Conservation (phyloP, 2,329 filamentous ascomycete species). For the Fusarium euwallaceae region DNA sequence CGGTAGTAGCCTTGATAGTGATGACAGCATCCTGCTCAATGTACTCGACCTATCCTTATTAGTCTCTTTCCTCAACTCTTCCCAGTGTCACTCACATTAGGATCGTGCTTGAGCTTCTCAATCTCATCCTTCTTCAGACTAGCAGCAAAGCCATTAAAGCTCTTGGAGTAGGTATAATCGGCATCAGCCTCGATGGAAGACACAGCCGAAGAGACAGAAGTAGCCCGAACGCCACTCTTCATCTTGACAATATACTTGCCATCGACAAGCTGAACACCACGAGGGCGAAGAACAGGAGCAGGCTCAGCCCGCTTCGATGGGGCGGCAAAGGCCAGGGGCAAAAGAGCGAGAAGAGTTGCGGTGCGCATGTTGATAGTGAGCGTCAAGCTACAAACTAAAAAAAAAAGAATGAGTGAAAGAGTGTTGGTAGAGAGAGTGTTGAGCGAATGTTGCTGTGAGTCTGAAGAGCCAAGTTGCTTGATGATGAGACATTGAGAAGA, state of each 20-base stretch:
- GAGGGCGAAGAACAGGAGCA: constrained; percentile 52
- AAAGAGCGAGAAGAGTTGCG: constrained; percentile 50
- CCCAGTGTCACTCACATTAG: constrained; percentile 32
- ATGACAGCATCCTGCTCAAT: constrained; percentile 57
- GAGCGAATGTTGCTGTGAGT: constrained; percentile 22
- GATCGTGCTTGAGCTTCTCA: constrained; percentile 44
- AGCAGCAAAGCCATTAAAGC: constrained; percentile 48
- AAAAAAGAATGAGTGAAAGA: constrained; percentile 22
- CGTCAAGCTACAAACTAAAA: constrained; percentile 1
- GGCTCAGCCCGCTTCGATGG: constrained; percentile 50
- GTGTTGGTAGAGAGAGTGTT: constrained; percentile 1
- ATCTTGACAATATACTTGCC: constrained; percentile 57
- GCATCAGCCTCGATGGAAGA: constrained; percentile 48
- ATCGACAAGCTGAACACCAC: constrained; percentile 48
- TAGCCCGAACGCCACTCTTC: constrained; percentile 38
- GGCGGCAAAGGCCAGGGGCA: constrained; percentile 50
- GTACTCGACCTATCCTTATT: constrained; percentile 51
- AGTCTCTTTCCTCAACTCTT: neutral
- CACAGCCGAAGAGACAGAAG: constrained; percentile 45
- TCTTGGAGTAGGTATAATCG: constrained; percentile 46
- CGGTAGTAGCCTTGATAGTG: constrained; percentile 41
- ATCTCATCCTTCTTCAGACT: constrained; percentile 45
- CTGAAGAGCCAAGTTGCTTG: constrained; percentile 35
- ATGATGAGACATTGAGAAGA: neutral
- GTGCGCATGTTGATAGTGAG: constrained; percentile 48